Conservation (phyloP, 345 rosid genomes). For the Gossypium sturtianum region DNA sequence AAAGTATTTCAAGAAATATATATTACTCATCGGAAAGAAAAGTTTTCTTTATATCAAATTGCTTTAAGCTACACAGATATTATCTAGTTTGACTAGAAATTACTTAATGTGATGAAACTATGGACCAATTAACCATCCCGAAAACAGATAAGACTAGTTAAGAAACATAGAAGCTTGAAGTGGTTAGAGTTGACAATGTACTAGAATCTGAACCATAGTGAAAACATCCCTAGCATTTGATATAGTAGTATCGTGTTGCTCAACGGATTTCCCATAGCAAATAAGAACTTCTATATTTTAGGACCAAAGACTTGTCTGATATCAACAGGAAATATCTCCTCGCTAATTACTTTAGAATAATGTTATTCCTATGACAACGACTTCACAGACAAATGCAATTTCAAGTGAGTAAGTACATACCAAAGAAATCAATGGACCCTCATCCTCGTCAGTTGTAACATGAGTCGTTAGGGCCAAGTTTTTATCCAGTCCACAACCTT, state of each 20-base stretch:
- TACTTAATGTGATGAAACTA: neutral
- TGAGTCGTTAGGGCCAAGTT: slow-evolving; percentile 98
- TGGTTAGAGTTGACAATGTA: neutral
- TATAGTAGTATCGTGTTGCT: neutral
- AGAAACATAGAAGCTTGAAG: neutral
- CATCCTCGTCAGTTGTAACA: slow-evolving; percentile 92
- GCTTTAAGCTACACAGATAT: neutral
- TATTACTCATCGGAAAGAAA: neutral
- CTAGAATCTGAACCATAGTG: neutral
- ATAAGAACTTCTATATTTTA: too few relatives aligned
- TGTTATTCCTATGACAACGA: neutral
- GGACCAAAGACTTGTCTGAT: too few relatives aligned
- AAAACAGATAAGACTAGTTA: neutral
- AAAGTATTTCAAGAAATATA: neutral
- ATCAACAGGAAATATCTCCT: neutral
- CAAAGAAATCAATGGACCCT: slow-evolving; percentile 73
- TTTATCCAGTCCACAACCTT: slow-evolving; percentile 91
- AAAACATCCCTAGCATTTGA: neutral
- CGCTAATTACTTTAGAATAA: neutral
- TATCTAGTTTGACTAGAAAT: neutral
- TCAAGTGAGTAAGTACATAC: slow-evolving; percentile 29
- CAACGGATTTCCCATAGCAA: neutral
- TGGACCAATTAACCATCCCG: neutral
- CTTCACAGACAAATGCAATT: slow-evolving; percentile 11
- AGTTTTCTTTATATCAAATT: neutral